A percentile compares a stretch with the other conserved stretches of the same genome.
phyloP scores from a whole-genome alignment of 495 filamentous ascomycete genomes.

The Apodospora peruviana region DNA sequence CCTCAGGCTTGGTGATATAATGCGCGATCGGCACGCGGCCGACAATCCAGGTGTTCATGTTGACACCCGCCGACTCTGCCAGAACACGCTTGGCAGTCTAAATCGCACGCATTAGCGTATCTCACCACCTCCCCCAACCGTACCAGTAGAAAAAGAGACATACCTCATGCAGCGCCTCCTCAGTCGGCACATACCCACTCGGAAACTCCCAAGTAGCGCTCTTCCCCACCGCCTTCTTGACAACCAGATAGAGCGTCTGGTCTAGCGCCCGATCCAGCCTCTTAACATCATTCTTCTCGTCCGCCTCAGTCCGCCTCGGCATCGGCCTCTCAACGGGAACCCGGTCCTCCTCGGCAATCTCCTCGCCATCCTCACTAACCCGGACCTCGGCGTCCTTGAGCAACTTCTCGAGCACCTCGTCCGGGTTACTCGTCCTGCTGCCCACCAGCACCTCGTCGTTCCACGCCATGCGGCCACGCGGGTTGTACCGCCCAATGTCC shows the following conservation, averaged over 20 bases:
- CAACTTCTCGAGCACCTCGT: conserved; percentile 48
- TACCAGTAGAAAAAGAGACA: conserved; percentile 15
- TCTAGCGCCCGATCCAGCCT: conserved; percentile 73
- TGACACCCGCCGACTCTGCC: conserved; percentile 68
- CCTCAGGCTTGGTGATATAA: conserved; percentile 45
- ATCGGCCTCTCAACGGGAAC: conserved; percentile 67
- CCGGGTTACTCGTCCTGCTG: conserved; percentile 53
- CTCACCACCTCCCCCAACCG: no score
- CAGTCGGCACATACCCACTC: conserved; percentile 52
- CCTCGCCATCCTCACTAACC: conserved; percentile 55
- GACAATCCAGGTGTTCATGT: conserved; percentile 99
- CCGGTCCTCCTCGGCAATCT: conserved; percentile 55
- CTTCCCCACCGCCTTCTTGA: conserved; percentile 55
- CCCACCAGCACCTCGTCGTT: conserved; percentile 87
- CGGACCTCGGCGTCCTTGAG: conserved; percentile 71
- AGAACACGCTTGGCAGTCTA: conserved; percentile 81
- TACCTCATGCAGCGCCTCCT: conserved; percentile 78
- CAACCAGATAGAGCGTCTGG: conserved; percentile 79
- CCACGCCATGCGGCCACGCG: conserved; percentile 72
- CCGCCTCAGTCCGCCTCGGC: conserved; percentile 71
- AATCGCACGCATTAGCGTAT: neutral
- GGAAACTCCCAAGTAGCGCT: conserved; percentile 77
- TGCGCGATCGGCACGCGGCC: conserved; percentile 87
- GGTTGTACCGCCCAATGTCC: conserved; percentile 82
- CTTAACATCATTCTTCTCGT: conserved; percentile 63